Base-by-base conservation (phyloP, 208 protist species). In the Trypanosoma scelopori region DNA sequence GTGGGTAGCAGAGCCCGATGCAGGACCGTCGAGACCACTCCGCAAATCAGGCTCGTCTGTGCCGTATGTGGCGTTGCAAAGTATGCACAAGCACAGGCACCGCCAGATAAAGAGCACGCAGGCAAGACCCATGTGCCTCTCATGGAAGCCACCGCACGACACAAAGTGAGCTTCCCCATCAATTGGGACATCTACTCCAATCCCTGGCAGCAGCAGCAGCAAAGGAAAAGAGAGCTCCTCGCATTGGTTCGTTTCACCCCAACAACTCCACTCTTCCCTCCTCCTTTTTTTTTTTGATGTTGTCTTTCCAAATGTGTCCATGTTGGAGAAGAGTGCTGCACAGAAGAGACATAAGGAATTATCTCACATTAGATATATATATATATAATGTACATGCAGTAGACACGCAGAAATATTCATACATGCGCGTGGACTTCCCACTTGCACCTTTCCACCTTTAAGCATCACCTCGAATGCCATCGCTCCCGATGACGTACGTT, bases 401-500 rank as follows among this genome's bases (percentile, higher is more conserved):
- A 37, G 9, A 37, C 9, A 37, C 32, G 9, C 5, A 37, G 18
- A 57, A 53, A 27, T 25, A 46, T 15, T 48, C 15, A 58, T 22
- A 43, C 49, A 58, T 1, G 55, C 22, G 56, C 30, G 52, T 42
- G 41, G 20, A 28, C 45, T 47, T 53, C 20, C 16, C 30, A 5
- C 30, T 25, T 49, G 23, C 23, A 6, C 23, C 23, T 11, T 22
- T 9, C 20, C 16, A 30, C n/a, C 16, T 22, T 69, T 25, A 67
- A 6, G 23, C 43, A 60, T 66, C 62, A 22, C 27, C 50, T 43
- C 39, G 28, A 70, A 91, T 85, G 28, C 84, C 84, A 30, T 76
- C 56, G 11, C 65, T 51, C 11, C 68, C 69, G 50, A 91, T 87
- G 16, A 64, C 15, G 48, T 74, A 91, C 35, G 50, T 59, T 9